Conservation (phyloP, 495 filamentous ascomycete genomes). For the Trichoderma orchidacearum region DNA sequence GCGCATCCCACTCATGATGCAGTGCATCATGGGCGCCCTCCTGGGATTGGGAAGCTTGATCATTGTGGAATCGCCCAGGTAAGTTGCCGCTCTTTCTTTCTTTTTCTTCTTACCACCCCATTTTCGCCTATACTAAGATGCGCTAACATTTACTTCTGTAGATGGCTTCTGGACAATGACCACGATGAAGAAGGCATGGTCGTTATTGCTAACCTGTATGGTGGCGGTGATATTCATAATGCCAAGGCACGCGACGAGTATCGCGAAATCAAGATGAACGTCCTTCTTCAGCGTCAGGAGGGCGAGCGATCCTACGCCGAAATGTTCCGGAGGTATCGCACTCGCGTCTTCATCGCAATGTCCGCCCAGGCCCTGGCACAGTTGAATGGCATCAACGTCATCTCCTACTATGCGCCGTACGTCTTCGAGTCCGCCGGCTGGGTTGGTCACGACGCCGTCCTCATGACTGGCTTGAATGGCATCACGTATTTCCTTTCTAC, state of each 20-base stretch:
- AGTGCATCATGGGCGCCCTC: conserved; percentile 83
- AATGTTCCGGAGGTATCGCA: conserved; percentile 89
- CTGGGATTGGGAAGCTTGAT: conserved; percentile 75
- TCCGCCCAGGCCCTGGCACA: conserved; percentile 92
- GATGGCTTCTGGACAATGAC: conserved; percentile 95
- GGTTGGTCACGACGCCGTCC: conserved; percentile 74
- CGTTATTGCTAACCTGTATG: conserved; percentile 94
- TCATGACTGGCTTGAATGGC: conserved; percentile 96
- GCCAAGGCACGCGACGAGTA: conserved; percentile 85
- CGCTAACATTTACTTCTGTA: conserved; percentile 19
- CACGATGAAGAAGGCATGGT: conserved; percentile 97
- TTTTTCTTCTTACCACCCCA: conserved; percentile 6
- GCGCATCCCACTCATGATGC: conserved; percentile 82
- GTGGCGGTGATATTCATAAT: conserved; percentile 87
- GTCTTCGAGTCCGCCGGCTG: conserved; percentile 96
- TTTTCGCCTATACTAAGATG: too few relatives aligned
- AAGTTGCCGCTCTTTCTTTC: conserved; percentile 13
- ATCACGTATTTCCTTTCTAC: conserved; percentile 84
- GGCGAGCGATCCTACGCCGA: conserved; percentile 83
- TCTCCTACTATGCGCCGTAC: conserved; percentile 93
- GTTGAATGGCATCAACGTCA: conserved; percentile 97
- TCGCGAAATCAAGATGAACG: conserved; percentile 96
- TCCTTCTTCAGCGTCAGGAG: conserved; percentile 83
- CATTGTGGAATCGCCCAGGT: conserved; percentile 94
- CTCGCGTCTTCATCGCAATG: conserved; percentile 96